phyloP scores from a whole-genome alignment of 257 asterid genomes.

The Solanum medicagineum region DNA sequence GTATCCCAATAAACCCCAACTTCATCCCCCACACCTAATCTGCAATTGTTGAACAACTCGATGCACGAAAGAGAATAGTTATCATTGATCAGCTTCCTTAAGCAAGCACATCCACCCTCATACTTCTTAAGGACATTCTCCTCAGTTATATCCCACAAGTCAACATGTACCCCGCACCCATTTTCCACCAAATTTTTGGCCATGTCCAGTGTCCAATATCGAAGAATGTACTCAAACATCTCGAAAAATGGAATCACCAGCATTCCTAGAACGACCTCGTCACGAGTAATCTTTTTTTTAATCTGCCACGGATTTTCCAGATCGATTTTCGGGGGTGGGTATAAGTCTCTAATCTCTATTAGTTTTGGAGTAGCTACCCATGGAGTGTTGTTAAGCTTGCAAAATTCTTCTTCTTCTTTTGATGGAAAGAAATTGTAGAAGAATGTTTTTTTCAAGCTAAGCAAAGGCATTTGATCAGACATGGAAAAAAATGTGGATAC shows the following conservation, averaged over 20 bases:
- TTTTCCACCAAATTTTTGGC: slow-evolving; percentile 14
- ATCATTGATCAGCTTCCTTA: slow-evolving; percentile 14
- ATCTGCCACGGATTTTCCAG: slow-evolving; percentile 36
- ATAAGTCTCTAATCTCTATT: background rate
- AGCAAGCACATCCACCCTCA: background rate
- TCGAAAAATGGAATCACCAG: background rate
- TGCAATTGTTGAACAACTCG: slow-evolving; percentile 10
- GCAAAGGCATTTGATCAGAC: background rate
- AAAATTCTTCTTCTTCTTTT: background rate
- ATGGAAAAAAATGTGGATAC: background rate
- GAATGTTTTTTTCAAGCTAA: slow-evolving; percentile 22
- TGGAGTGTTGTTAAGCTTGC: background rate
- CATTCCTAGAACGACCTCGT: background rate
- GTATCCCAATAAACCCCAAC: slow-evolving; percentile 40
- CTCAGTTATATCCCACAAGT: slow-evolving; percentile 34
- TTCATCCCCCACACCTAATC: slow-evolving; percentile 23
- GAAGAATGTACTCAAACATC: slow-evolving; percentile 21
- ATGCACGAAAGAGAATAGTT: background rate
- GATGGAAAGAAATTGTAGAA: slow-evolving; percentile 23
- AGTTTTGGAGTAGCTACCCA: background rate
- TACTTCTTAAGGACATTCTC: background rate
- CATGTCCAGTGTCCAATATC: background rate
- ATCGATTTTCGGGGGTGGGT: slow-evolving; percentile 12
- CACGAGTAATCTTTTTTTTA: slow-evolving; percentile 4
- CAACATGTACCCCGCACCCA: slow-evolving; percentile 17